phyloP scores from a whole-genome alignment of 2,329 filamentous ascomycete genomes.

The Penicillium polonicum region DNA sequence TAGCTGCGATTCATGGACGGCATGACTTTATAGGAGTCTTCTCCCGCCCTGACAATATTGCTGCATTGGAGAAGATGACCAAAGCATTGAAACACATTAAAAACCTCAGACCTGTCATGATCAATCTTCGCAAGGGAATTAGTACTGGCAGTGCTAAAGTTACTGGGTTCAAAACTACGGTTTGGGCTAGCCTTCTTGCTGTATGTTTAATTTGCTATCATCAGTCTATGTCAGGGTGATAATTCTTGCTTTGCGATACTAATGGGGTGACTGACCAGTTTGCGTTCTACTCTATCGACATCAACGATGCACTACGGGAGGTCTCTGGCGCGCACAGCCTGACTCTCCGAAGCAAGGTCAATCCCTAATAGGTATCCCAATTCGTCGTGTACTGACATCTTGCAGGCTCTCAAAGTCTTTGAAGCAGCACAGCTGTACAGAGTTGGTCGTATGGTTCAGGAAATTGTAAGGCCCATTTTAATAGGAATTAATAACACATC shows the following conservation, averaged over 20 bases:
- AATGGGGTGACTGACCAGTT: constrained; percentile 53
- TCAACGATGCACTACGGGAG: constrained; percentile 63
- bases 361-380: not conserved
- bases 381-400: not conserved
- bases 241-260: not conserved
- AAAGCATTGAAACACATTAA: constrained; percentile 68
- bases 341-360: constrained; percentile 55
- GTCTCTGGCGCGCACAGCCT: constrained; percentile 56
- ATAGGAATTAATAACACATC: not conserved
- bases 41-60: constrained; percentile 64
- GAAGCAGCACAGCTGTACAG: constrained; percentile 59
- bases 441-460: constrained; percentile 69
- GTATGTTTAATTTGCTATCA: constrained; percentile 33
- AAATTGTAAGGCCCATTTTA: constrained; percentile 50
- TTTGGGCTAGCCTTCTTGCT: constrained; percentile 69
- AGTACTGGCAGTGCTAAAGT: constrained; percentile 53
- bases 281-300: constrained; percentile 65
- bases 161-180: constrained; percentile 61
- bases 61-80: constrained; percentile 55
- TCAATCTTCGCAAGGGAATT: constrained; percentile 75
- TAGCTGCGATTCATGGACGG: constrained; percentile 67
- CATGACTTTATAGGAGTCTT: constrained; percentile 69
- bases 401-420: constrained; percentile 59
- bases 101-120: constrained; percentile 69
- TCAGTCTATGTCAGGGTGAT: too few species aligned